Conservation (phyloP, 2,329 filamentous ascomycete genomes). For the Drechslera avenae region DNA sequence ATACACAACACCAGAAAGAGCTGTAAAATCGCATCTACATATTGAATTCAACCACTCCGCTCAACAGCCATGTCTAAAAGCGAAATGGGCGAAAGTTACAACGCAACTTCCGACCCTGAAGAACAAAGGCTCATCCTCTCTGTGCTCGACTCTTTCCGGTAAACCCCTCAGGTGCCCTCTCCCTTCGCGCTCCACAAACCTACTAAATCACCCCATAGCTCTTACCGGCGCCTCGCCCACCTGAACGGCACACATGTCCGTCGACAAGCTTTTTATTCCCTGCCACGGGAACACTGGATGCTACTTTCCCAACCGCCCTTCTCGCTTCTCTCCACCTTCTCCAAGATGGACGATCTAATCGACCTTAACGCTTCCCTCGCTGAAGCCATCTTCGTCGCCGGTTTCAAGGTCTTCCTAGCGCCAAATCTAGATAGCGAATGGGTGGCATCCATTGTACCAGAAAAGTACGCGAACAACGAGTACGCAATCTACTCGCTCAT, state of each 20-base stretch:
- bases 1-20: not conserved
- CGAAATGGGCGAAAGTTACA: slow-evolving; percentile 66
- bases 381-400: slow-evolving; percentile 70
- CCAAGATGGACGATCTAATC: slow-evolving; percentile 83
- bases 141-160: slow-evolving; percentile 89
- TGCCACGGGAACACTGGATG: slow-evolving; percentile 82
- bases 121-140: slow-evolving; percentile 80
- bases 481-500: slow-evolving; percentile 63
- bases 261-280: slow-evolving; percentile 88
- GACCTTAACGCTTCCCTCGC: slow-evolving; percentile 85
- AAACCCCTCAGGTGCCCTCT: slow-evolving; percentile 18
- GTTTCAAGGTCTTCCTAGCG: slow-evolving; percentile 43
- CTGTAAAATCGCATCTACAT: not conserved
- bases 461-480: slow-evolving; percentile 37
- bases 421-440: slow-evolving; percentile 40
- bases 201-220: slow-evolving; percentile 55
- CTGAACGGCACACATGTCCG: slow-evolving; percentile 90
- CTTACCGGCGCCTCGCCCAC: slow-evolving; percentile 84
- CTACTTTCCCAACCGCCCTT: slow-evolving; percentile 82
- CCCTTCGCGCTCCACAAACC: not conserved
- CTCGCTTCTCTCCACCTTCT: slow-evolving; percentile 77
- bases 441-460: slow-evolving; percentile 39
- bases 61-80: slow-evolving; percentile 26
- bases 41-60: not conserved
- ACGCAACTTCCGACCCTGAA: slow-evolving; percentile 74